Evolutionary conservation across 345 rosid genomes (phyloP).

Genomic region (Eucalyptus shirleyi): DNA sequence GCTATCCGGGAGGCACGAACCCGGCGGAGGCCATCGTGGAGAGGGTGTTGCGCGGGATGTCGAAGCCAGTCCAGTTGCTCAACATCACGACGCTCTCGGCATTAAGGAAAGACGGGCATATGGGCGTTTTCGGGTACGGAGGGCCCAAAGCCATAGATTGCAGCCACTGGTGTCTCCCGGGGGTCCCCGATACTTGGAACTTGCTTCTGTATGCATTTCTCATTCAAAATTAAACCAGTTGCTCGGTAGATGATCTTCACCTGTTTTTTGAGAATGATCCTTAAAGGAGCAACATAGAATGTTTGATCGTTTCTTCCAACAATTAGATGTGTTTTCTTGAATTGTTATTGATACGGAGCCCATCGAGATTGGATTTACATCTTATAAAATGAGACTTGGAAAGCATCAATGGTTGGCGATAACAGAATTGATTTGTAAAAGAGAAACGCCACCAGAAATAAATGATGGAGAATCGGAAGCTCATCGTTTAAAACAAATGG

Average conservation of each 20-base stretch:
- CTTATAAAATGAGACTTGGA: neutral
- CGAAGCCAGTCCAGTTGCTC: constrained; percentile 23
- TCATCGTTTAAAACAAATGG: neutral
- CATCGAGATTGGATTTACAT: neutral
- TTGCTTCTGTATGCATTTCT: constrained; percentile 13
- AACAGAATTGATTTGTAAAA: neutral
- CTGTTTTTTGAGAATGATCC: neutral
- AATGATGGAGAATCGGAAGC: neutral
- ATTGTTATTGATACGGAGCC: neutral
- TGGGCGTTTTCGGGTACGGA: constrained; percentile 17
- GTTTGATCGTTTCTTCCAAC: neutral
- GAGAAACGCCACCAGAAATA: neutral
- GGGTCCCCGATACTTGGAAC: constrained; percentile 50
- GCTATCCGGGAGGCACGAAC: constrained; percentile 7
- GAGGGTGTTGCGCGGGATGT: constrained; percentile 3
- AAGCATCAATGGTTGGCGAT: neutral
- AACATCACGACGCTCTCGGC: constrained; percentile 21
- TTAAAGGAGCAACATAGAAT: neutral
- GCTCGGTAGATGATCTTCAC: neutral
- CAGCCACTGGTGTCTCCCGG: constrained; percentile 57
- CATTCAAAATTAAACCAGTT: neutral
- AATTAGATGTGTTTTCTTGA: neutral
- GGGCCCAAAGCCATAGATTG: constrained; percentile 22
- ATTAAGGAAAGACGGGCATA: constrained; percentile 36
- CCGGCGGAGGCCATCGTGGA: constrained; percentile 11